A percentile compares a stretch with the other conserved stretches of the same genome.
Conservation (phyloP, 208 protist species). For the Trypanosoma conorhini region DNA sequence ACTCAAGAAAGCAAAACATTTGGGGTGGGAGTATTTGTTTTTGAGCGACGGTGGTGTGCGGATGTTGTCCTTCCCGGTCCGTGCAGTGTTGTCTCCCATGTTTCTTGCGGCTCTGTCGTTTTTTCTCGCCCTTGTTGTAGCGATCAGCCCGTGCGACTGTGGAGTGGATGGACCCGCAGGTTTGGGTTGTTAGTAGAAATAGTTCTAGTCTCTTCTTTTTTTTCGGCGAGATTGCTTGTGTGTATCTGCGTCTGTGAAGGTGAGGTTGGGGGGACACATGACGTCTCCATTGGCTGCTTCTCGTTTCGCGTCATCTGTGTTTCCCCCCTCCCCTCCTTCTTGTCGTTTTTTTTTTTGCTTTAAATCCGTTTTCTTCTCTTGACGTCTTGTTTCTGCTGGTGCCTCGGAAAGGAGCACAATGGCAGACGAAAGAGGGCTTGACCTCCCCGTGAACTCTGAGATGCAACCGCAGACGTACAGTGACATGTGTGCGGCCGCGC, state of each 20-base stretch:
- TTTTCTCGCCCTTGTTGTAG: slow-evolving; percentile 11
- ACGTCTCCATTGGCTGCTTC: neutral
- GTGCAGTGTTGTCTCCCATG: neutral
- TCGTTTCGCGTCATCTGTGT: neutral
- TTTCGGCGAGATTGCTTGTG: neutral
- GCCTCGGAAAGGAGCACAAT: neutral
- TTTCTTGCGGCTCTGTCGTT: neutral
- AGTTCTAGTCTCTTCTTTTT: neutral
- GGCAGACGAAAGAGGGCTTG: neutral
- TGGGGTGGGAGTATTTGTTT: neutral
- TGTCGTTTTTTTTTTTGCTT: neutral
- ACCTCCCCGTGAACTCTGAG: neutral
- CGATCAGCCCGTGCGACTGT: neutral
- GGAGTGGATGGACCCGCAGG: neutral
- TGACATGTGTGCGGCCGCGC: neutral
- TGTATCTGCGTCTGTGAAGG: neutral
- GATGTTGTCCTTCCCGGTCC: neutral
- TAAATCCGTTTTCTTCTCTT: neutral
- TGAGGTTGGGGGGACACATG: neutral
- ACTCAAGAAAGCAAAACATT: neutral
- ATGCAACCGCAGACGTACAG: neutral
- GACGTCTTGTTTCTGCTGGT: neutral
- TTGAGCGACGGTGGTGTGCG: neutral
- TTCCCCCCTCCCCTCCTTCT: slow-evolving; percentile 1
- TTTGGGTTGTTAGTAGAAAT: neutral